These are phyloP conservation scores for Hysterium pulicare DNA, from an alignment of 2,329 filamentous ascomycete species.

Conservation along the genomic window DNA sequence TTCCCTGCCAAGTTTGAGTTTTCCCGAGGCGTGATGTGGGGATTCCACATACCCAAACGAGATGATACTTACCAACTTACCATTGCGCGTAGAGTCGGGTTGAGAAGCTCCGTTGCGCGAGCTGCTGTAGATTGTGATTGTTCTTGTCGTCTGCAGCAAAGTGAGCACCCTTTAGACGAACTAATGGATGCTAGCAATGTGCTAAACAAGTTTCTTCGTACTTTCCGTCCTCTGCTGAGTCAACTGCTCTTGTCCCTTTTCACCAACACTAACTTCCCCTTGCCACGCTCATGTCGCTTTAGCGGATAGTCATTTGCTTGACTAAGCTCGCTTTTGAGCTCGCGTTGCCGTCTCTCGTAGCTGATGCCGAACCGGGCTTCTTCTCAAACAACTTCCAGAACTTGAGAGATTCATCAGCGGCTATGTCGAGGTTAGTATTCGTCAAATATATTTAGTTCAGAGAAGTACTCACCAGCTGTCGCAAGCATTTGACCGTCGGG, in stretches of 20 bases:
- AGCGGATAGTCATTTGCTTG: constrained; percentile 79
- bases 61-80: constrained; percentile 43
- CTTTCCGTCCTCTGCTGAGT: neutral
- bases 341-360: constrained; percentile 63
- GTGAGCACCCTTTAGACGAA: no score
- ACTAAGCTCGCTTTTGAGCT: constrained; percentile 76
- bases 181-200: no score
- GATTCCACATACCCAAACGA: constrained; percentile 35
- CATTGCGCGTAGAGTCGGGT: constrained; percentile 40
- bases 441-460: neutral
- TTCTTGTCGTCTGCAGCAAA: neutral
- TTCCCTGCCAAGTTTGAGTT: neutral
- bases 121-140: no score
- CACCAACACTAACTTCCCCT: constrained; percentile 8
- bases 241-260: constrained; percentile 3
- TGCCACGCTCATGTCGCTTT: constrained; percentile 10
- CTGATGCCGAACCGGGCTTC: constrained; percentile 73
- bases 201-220: neutral
- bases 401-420: constrained; percentile 95
- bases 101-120: constrained; percentile 36
- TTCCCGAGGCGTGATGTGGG: neutral
- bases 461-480: constrained; percentile 66
- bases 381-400: constrained; percentile 99
- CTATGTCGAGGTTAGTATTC: constrained; percentile 37
- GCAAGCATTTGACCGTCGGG: constrained; percentile 98